Conservation (phyloP, 306 rosid species). For the Mimosa bimucronata region DNA sequence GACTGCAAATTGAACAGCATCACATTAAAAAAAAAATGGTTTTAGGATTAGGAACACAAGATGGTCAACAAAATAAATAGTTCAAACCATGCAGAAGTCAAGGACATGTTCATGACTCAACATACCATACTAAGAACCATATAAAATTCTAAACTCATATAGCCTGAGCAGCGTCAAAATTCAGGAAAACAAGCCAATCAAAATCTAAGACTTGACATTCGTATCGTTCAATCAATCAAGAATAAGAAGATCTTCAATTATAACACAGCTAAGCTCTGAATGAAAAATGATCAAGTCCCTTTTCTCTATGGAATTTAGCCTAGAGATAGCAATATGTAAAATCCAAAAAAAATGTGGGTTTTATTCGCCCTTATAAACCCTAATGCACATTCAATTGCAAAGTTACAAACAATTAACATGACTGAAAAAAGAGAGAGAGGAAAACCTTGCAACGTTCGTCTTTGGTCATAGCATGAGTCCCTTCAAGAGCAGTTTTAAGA, state of each 20-base stretch:
- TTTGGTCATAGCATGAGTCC: constrained; percentile 79
- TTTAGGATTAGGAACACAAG: constrained; percentile 4
- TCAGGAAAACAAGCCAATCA: not conserved
- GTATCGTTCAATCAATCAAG: not conserved
- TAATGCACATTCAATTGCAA: not conserved
- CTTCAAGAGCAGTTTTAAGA: constrained; percentile 96
- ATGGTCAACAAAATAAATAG: not conserved
- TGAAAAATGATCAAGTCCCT: not conserved
- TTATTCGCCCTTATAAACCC: constrained; percentile 11
- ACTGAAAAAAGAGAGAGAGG: not conserved
- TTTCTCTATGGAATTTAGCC: constrained; percentile 20
- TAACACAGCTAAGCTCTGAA: constrained; percentile 12
- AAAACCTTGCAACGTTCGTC: constrained; percentile 96
- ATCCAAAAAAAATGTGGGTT: not conserved
- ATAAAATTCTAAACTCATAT: not conserved
- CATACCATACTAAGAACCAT: not conserved
- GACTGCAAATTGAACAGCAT: constrained; percentile 54
- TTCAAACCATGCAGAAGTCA: not conserved
- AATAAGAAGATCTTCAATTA: constrained; percentile 23
- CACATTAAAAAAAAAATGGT: constrained; percentile 24
- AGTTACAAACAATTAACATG: not conserved
- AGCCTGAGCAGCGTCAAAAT: not conserved
- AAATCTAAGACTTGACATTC: not conserved
- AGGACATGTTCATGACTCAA: not conserved
- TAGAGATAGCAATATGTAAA: not conserved